Evolutionary conservation across 2,329 filamentous ascomycete species (phyloP).

Genomic region (Colletotrichum coccodes): DNA sequence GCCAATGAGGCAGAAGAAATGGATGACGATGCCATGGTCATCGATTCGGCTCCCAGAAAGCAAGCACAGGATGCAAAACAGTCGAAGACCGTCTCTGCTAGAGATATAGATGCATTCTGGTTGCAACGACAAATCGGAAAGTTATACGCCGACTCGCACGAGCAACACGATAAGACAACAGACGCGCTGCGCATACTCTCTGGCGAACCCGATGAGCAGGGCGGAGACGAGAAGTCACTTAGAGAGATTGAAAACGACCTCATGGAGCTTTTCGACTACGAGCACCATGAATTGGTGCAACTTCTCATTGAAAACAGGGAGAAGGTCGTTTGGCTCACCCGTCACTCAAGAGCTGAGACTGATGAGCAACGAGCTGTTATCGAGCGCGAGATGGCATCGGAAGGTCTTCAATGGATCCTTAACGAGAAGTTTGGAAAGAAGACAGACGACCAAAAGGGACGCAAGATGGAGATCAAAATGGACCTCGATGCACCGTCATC

Average conservation of each 20-base stretch:
- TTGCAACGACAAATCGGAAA: conserved; percentile 90
- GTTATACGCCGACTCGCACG: conserved; percentile 90
- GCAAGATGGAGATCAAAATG: conserved; percentile 92
- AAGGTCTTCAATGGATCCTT: conserved; percentile 86
- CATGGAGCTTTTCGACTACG: conserved; percentile 98
- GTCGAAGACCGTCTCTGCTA: conserved; percentile 76
- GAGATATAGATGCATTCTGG: conserved; percentile 98
- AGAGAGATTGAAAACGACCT: conserved; percentile 97
- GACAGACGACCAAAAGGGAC: conserved; percentile 66
- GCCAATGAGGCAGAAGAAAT: conserved; percentile 47
- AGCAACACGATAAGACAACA: conserved; percentile 91
- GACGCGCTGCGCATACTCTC: conserved; percentile 85
- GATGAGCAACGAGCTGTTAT: conserved; percentile 79
- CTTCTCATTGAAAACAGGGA: conserved; percentile 92
- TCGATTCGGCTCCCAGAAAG: conserved; percentile 72
- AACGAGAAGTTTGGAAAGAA: conserved; percentile 86
- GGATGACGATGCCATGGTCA: conserved; percentile 79
- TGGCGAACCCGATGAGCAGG: conserved; percentile 74
- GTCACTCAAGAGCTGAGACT: conserved; percentile 84
- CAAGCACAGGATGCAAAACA: conserved; percentile 59
- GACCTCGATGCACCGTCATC: conserved; percentile 82
- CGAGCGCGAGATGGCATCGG: conserved; percentile 90
- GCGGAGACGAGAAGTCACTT: conserved; percentile 84
- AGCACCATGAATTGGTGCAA: conserved; percentile 91
- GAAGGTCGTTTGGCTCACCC: conserved; percentile 95